Base-by-base conservation (phyloP, 2,329 filamentous ascomycete species). In the Zasmidium angulare region DNA sequence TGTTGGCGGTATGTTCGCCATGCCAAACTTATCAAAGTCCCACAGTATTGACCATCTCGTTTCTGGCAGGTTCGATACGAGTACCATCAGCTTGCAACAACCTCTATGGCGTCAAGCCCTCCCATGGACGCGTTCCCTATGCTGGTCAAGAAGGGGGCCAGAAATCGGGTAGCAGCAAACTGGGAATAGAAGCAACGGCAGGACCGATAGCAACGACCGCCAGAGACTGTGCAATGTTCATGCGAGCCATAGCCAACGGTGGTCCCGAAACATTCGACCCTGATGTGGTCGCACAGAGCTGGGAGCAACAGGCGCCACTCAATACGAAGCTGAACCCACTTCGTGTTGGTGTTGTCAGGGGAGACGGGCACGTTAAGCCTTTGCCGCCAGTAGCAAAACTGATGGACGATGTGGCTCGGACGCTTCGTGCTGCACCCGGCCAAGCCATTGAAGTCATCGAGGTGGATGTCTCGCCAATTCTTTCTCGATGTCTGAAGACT, bases 371-470 rank as follows among this genome's bases (percentile, higher is more conserved):
- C 2, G 78, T 79, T 3, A 76, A 76, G 2, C 82, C 83, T 3
- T 77, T 83, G 23, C 82, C 83, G 12, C 82, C 82, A 0, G 77
- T 85, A 23, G 65, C 68, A 2, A 72, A 73, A 10, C 64, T 82
- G 1, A 67, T 84, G 6, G 75, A 80, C 9, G 79, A 83, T 60
- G 77, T 79, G 0, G 74, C 77, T 0, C 62, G 66, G 11, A 68
- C 65, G 6, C 55, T 84, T 58, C 31, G 26, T 22, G 43, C 43
- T 72, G 69, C 75, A 17, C 60, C 60, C 43, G 54, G 50, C 36
- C 55, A 50, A 71, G 48, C 67, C 71, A 72, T 88, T n/a, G 78
- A 84, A 49, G 79, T 87, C 1, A 75, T 88, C 0, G 83, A 88
- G 17, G 76, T 89, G 50, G 77, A 83, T 11, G 78, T 84, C 4